These are phyloP conservation scores for Aspergillaceae sp. DNA, from an alignment of 2,329 filamentous ascomycete genomes.

Conservation along the genomic window DNA sequence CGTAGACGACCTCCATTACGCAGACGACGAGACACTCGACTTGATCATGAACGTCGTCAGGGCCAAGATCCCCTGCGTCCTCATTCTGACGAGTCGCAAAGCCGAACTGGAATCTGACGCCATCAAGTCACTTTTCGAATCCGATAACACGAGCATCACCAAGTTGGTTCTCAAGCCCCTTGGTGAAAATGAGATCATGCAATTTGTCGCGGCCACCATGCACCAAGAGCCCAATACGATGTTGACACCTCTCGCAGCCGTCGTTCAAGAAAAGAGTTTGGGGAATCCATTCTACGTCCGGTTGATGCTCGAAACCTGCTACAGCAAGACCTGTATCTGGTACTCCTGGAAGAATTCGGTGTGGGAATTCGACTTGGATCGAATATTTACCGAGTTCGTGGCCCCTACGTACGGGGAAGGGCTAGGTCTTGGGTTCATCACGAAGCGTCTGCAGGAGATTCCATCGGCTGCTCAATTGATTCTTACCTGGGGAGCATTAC, in stretches of 20 bases:
- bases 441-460: conserved; percentile 66
- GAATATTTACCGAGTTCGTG: conserved; percentile 75
- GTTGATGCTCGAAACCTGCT: conserved; percentile 80
- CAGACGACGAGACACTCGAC: conserved; percentile 78
- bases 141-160: conserved; percentile 52
- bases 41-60: conserved; percentile 72
- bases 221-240: conserved; percentile 61
- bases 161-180: conserved; percentile 65
- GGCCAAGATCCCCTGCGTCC: conserved; percentile 69
- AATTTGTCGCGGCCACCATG: conserved; percentile 75
- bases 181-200: conserved; percentile 66
- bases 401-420: conserved; percentile 70
- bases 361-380: conserved; percentile 81
- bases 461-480: conserved; percentile 66
- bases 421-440: conserved; percentile 74
- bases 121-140: conserved; percentile 33
- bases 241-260: conserved; percentile 66
- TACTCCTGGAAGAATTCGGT: conserved; percentile 76
- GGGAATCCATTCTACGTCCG: conserved; percentile 88
- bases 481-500: conserved; percentile 73
- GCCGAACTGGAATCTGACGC: conserved; percentile 51
- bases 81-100: conserved; percentile 68
- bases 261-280: conserved; percentile 79
- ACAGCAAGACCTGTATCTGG: conserved; percentile 79
- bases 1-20: conserved; percentile 83